Base-by-base conservation (phyloP, 345 rosid genomes). In the Moringa oleifera region DNA sequence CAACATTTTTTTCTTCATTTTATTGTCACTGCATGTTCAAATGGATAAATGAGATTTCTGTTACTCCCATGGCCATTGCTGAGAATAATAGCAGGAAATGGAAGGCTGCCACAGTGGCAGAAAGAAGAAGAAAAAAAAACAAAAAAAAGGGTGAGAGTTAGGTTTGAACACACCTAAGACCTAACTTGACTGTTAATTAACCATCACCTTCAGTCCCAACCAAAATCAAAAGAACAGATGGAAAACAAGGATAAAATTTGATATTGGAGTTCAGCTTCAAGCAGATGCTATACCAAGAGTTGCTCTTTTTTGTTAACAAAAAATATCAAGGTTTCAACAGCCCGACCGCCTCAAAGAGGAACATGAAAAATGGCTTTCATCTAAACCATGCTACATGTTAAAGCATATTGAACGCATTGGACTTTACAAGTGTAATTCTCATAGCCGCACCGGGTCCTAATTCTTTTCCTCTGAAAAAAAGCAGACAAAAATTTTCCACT, bases 241-340 rank as follows among this genome's bases (percentile, higher is more conserved):
- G 47, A 41, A 41, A 11, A 41, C 6, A 41, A 51, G 7, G n/a
- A 19, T 18, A 19, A 6, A 51, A 12, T 47, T 51, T 51, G 54
- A n/a, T 18, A 6, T 2, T 18, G 54, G 4, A 47, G 19, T 4
- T 12, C 17, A 12, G n/a, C n/a, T n/a, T n/a, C n/a, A 33, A 33
- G 37, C 5, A 33, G 6, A 33, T 33, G 23, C 18, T n/a, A 18
- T 20, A n/a, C n/a, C 18, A 20, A 25, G 24, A 24, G 24, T 57
- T 53, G 54, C 22, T 24, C 25, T 57, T 25, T 77, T 70, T 64
- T 58, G 63, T 70, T 47, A 20, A 49, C 20, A 25, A 49, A 20
- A 67, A 72, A 71, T 67, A 73, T 61, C 22, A 57, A 36, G 52
- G 46, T 54, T 31, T 63, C 36, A 60, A 59, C 74, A 62, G 51